These are phyloP conservation scores for Xylariaceae sp. DNA, from an alignment of 2,329 filamentous ascomycete genomes.

Conservation along the genomic window DNA sequence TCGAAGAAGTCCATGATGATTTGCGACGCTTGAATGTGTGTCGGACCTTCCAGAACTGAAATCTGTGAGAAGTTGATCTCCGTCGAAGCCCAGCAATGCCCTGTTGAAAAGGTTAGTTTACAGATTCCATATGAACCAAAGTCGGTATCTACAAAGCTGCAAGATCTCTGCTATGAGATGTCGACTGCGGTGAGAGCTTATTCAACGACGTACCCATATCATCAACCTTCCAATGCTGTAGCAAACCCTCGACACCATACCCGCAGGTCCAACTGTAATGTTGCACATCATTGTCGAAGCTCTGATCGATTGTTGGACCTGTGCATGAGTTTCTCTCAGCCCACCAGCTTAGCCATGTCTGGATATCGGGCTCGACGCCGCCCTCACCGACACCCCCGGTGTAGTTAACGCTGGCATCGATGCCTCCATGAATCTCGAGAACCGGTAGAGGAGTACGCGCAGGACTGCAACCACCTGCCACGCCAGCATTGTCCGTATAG, in stretches of 20 bases:
- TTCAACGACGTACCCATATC: slow-evolving; percentile 36
- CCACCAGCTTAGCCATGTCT: slow-evolving; percentile 42
- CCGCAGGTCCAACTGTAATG: slow-evolving; percentile 42
- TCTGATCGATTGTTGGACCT: slow-evolving; percentile 31
- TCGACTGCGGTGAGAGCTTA: no score
- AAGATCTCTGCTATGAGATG: no score
- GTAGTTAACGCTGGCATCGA: slow-evolving; percentile 43
- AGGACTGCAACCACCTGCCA: slow-evolving; percentile 36
- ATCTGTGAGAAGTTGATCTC: slow-evolving; percentile 44
- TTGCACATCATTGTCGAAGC: slow-evolving; percentile 40
- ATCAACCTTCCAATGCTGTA: slow-evolving; percentile 46
- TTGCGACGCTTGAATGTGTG: slow-evolving; percentile 42
- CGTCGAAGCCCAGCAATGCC: slow-evolving; percentile 46
- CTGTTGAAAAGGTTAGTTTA: slow-evolving; percentile 17
- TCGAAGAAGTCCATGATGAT: slow-evolving; percentile 47
- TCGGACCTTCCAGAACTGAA: slow-evolving; percentile 38
- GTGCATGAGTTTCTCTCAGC: slow-evolving; percentile 39
- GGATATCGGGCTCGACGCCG: slow-evolving; percentile 39
- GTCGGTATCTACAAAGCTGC: neutral
- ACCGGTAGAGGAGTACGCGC: slow-evolving; percentile 38
- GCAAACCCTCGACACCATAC: slow-evolving; percentile 28
- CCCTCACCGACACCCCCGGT: slow-evolving; percentile 42
- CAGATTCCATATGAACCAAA: no score
- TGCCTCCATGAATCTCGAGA: slow-evolving; percentile 45
- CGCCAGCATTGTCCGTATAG: slow-evolving; percentile 40